Conservation (phyloP, 306 rosid genomes). For the Prunus persica region Prunus_persica_NCBIv2 NC_034014.1:29091501-29092000, state of each 20-base stretch:
- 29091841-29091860: slow-evolving; percentile 41
- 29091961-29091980: slow-evolving; percentile 18
- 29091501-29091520: slow-evolving; percentile 18
- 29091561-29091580: slow-evolving; percentile 6
- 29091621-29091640: slow-evolving; percentile 43
- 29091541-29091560: slow-evolving; percentile 28
- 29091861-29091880: slow-evolving; percentile 42
- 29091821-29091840: slow-evolving; percentile 23
- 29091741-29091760: slow-evolving; percentile 28
- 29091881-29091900: background rate
- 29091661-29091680: slow-evolving; percentile 12
- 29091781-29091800: slow-evolving; percentile 14
- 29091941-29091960: slow-evolving; percentile 29
- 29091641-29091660: slow-evolving; percentile 32
- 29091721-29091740: slow-evolving; percentile 29
- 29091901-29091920: background rate
- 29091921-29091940: slow-evolving; percentile 11
- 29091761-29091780: slow-evolving; percentile 40
- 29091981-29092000: background rate
- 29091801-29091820: slow-evolving; percentile 8
- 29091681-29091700: slow-evolving; percentile 46
- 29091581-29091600: slow-evolving; percentile 30
- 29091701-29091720: slow-evolving; percentile 39
- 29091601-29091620: slow-evolving; percentile 31
- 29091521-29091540: slow-evolving; percentile 24